Conservation (phyloP, 208 protist genomes). For the Leishmania lainsoni region DNA sequence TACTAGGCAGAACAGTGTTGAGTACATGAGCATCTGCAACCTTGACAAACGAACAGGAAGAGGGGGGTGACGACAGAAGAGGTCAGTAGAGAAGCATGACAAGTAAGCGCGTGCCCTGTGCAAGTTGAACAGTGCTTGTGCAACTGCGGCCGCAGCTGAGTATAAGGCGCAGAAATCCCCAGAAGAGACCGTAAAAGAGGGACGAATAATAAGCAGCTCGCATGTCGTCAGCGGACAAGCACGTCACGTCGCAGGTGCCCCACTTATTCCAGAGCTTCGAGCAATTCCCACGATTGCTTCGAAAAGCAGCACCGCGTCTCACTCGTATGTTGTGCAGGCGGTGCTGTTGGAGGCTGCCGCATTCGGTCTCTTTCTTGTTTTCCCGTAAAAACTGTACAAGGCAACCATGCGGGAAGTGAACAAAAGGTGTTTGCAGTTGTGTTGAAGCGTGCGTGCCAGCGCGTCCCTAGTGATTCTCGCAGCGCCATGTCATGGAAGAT, state of each 20-base stretch:
- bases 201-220: neutral
- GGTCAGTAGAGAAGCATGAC: neutral
- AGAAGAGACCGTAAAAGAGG: neutral
- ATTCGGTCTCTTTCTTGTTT: neutral
- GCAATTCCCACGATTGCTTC: neutral
- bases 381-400: neutral
- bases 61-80: neutral
- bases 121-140: neutral
- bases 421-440: neutral
- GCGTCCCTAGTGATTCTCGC: neutral
- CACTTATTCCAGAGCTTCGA: neutral
- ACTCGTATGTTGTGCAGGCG: neutral
- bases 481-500: neutral
- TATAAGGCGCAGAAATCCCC: no score
- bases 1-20: neutral
- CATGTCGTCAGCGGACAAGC: neutral
- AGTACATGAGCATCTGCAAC: neutral
- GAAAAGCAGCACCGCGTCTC: neutral
- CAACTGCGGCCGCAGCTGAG: no score
- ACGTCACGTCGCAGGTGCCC: neutral
- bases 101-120: neutral
- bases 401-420: neutral
- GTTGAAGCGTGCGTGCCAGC: neutral
- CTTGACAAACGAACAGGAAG: neutral
- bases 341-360: neutral